Percentiles rank a stretch among this genome's conserved stretches.
Conservation (phyloP, 441 rosid species). For the Pelargonium cotyledonis region DNA sequence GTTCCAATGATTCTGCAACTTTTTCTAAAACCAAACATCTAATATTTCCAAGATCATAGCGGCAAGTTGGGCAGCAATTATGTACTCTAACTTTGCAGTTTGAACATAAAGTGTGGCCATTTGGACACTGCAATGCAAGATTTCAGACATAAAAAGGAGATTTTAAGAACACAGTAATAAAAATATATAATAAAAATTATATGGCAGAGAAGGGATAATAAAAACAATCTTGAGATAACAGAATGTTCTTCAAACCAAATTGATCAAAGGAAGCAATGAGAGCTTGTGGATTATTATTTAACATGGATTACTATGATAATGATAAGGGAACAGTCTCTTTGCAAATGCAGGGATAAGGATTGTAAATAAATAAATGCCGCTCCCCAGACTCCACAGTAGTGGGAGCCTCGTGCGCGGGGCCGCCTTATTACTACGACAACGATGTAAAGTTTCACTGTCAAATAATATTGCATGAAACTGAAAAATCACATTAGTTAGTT, state of each 20-base stretch:
- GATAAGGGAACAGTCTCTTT: too few species aligned
- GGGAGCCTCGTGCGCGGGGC: too few species aligned
- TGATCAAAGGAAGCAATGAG: not conserved
- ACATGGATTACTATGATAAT: too few species aligned
- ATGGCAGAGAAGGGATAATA: not conserved
- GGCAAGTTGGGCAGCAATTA: conserved; percentile 78
- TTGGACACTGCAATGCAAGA: conserved; percentile 52
- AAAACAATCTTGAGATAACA: not conserved
- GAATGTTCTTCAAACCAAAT: not conserved
- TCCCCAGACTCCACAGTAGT: too few species aligned
- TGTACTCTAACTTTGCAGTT: conserved; percentile 62
- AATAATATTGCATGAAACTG: too few species aligned
- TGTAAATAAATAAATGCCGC: too few species aligned
- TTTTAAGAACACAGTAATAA: not conserved
- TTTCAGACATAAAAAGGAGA: conserved; percentile 8
- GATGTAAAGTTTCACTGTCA: too few species aligned
- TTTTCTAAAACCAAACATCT: conserved; percentile 80
- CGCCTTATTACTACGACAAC: too few species aligned
- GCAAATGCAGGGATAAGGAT: too few species aligned
- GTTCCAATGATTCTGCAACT: conserved; percentile 68
- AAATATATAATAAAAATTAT: not conserved
- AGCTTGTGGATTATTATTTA: too few species aligned
- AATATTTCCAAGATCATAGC: conserved; percentile 72
- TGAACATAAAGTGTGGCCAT: conserved; percentile 78
- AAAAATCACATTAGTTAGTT: too few species aligned